phyloP scores from a whole-genome alignment of 2,329 filamentous ascomycete genomes.

The Biscogniauxia marginata region DNA sequence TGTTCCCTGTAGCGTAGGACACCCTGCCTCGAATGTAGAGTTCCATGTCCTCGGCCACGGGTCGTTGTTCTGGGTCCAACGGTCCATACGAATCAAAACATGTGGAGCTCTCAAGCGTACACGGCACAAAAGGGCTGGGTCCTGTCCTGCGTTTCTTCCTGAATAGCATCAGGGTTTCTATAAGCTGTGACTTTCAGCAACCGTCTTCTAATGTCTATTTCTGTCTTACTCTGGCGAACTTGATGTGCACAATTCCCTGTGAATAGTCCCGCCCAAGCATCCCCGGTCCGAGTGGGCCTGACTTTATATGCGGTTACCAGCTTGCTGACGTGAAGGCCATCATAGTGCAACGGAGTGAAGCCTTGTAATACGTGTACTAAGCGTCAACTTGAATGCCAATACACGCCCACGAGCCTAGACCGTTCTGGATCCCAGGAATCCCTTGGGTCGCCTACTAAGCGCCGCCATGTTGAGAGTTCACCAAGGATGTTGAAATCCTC shows the following conservation, averaged over 20 bases:
- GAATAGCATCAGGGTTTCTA: constrained; percentile 10
- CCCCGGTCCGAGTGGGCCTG: constrained; percentile 9
- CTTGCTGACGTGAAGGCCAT: constrained; percentile 19
- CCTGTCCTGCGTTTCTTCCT: background rate
- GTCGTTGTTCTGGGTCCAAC: background rate
- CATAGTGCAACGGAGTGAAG: constrained; percentile 56
- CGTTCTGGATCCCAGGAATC: constrained; percentile 30
- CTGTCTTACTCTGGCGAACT: constrained; percentile 14
- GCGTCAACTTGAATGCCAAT: constrained; percentile 46
- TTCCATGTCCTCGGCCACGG: background rate
- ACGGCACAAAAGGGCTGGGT: background rate
- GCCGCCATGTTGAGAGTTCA: constrained; percentile 33
- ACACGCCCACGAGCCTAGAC: constrained; percentile 36
- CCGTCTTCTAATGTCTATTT: constrained; percentile 11
- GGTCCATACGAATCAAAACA: background rate
- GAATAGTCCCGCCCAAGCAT: constrained; percentile 6
- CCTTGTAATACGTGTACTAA: constrained; percentile 60
- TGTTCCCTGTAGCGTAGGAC: background rate
- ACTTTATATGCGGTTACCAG: constrained; percentile 12
- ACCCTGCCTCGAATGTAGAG: background rate
- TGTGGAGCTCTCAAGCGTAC: background rate
- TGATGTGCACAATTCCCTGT: constrained; percentile 20
- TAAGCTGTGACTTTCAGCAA: constrained; percentile 8
- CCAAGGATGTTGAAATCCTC: constrained; percentile 25
- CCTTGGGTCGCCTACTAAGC: constrained; percentile 38